phyloP scores from a whole-genome alignment of 2,329 filamentous ascomycete species.

The Arthrobotrys musiformis region DNA sequence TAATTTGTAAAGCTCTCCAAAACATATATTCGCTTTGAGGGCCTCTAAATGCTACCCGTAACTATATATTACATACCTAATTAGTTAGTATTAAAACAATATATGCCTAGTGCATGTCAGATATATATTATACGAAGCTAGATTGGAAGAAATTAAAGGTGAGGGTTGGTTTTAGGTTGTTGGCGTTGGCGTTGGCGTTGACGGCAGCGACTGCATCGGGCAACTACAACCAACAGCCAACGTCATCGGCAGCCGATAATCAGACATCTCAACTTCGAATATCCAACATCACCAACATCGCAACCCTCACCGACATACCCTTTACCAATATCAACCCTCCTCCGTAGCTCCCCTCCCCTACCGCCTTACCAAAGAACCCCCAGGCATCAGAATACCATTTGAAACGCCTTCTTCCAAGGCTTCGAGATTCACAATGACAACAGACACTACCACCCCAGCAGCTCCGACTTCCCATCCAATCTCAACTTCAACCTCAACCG shows the following conservation, averaged over 20 bases:
- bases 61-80: too few relatives aligned
- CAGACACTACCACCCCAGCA: constrained; percentile 8
- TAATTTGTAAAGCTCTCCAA: too few relatives aligned
- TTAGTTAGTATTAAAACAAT: too few relatives aligned
- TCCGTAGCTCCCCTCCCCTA: background rate
- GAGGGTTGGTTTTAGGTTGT: too few relatives aligned
- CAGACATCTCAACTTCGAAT: constrained; percentile 8
- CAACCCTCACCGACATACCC: background rate
- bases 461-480: constrained; percentile 24
- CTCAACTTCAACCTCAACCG: constrained; percentile 1
- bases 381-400: background rate
- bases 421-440: constrained; percentile 21
- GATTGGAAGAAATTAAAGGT: background rate
- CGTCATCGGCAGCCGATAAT: background rate
- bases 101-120: too few relatives aligned
- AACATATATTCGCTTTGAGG: too few relatives aligned
- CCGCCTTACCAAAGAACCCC: background rate
- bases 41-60: too few relatives aligned
- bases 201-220: too few relatives aligned
- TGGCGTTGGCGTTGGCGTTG: background rate
- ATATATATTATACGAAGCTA: background rate
- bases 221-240: too few relatives aligned
- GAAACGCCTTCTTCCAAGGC: constrained; percentile 3
- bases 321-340: background rate
- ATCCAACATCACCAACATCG: constrained; percentile 12